These are phyloP conservation scores for Rhodomyrtus psidioides DNA, from an alignment of 441 rosid species.

Conservation along the genomic window DNA sequence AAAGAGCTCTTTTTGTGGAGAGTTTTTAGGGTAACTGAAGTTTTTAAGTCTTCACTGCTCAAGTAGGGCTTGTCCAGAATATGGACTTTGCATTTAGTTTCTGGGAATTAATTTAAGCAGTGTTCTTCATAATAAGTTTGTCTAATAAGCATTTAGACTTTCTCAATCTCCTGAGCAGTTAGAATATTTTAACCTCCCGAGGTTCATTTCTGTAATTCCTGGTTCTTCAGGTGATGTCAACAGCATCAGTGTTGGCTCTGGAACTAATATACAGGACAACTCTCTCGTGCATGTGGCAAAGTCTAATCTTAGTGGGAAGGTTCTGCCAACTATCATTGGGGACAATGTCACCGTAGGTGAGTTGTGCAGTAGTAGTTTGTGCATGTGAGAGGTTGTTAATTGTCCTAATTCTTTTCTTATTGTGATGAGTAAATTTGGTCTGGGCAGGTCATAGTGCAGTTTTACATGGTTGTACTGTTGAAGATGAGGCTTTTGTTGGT, in stretches of 20 bases:
- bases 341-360: slow-evolving; percentile 90
- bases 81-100: background rate
- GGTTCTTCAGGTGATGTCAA: slow-evolving; percentile 67
- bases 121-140: background rate
- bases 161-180: background rate
- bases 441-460: slow-evolving; percentile 89
- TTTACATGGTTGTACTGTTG: slow-evolving; percentile 94
- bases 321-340: slow-evolving; percentile 71
- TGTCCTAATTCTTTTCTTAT: background rate
- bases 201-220: background rate
- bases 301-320: slow-evolving; percentile 91
- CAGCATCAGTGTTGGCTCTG: slow-evolving; percentile 69
- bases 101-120: background rate
- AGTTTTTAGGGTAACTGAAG: background rate
- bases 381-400: background rate
- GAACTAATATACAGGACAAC: slow-evolving; percentile 95
- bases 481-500: slow-evolving; percentile 85
- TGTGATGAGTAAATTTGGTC: slow-evolving; percentile 2
- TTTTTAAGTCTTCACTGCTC: background rate
- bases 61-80: background rate
- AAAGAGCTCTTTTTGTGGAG: background rate
- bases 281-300: slow-evolving; percentile 93
- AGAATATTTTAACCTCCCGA: background rate
- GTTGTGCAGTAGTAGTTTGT: slow-evolving; percentile 6
- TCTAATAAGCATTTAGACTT: background rate